Conservation (phyloP, 2,329 filamentous ascomycete species). For the Diaporthe batatas region DNA sequence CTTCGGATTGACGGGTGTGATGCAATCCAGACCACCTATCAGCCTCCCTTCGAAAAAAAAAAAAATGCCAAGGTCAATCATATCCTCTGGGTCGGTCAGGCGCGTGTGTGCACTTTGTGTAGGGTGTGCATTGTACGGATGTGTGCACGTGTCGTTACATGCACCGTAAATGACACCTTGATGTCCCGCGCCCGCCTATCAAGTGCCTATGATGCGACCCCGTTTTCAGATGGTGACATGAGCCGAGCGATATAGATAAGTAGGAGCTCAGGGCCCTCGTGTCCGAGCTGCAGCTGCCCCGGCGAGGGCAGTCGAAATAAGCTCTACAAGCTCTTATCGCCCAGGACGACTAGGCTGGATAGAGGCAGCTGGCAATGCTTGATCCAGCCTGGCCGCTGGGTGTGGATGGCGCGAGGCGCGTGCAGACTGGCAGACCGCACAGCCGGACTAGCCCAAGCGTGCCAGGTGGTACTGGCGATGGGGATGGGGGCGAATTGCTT, state of each 20-base stretch:
- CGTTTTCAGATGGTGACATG: conserved; percentile 2
- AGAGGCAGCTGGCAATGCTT: conserved; percentile 26
- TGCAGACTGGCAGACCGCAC: too few relatives aligned
- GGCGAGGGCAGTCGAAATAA: conserved; percentile 11
- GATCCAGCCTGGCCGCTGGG: not conserved
- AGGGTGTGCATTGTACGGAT: not conserved
- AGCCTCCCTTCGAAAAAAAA: too few relatives aligned
- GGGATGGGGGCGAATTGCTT: not conserved
- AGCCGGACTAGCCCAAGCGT: not conserved
- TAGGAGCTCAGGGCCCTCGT: conserved; percentile 1
- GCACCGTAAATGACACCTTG: conserved; percentile 17
- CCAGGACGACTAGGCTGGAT: conserved; percentile 21
- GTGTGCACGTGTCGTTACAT: not conserved
- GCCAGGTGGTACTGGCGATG: conserved; percentile 26
- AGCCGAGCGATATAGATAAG: too few relatives aligned
- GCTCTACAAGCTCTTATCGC: conserved; percentile 30
- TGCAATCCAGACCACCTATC: not conserved
- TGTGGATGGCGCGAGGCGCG: conserved; percentile 21
- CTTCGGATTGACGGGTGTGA: too few relatives aligned
- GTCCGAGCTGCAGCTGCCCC: not conserved
- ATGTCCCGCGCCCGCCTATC: not conserved
- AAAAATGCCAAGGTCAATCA: too few relatives aligned
- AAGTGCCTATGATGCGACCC: conserved; percentile 16
- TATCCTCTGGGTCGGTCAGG: not conserved
- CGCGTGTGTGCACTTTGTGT: not conserved